Evolutionary conservation across 257 asterid genomes (phyloP).

Genomic region (Scutellaria baicalensis): DNA sequence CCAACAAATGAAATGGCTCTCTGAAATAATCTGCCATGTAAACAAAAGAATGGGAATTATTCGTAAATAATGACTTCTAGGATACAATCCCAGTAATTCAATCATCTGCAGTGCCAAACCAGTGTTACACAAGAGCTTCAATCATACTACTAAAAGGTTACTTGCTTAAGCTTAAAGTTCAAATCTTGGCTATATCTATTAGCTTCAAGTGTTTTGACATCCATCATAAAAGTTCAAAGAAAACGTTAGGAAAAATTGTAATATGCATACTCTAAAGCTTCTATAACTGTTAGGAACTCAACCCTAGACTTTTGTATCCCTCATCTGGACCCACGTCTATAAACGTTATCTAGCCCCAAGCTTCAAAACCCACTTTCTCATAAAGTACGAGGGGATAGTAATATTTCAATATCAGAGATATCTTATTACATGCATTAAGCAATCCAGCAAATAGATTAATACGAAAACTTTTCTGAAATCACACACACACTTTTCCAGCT

Average conservation of each 20-base stretch:
- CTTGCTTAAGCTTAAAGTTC: not conserved
- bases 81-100: not conserved
- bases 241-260: not conserved
- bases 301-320: not conserved
- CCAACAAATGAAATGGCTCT: constrained; percentile 74
- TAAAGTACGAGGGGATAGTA: not conserved
- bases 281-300: not conserved
- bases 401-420: not conserved
- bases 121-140: not conserved
- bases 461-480: no score
- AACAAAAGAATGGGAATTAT: constrained; percentile 3
- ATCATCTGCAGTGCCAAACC: not conserved
- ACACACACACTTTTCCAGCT: not conserved
- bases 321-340: not conserved
- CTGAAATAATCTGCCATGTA: constrained; percentile 55
- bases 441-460: not conserved
- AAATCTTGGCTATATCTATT: not conserved
- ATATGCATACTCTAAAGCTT: not conserved
- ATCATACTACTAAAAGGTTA: not conserved
- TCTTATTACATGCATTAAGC: not conserved
- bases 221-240: not conserved
- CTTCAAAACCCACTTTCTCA: not conserved
- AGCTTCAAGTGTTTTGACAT: not conserved
- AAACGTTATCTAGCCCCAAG: not conserved
- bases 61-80: constrained; percentile 2